Base-by-base conservation (phyloP, 176 grass and related monocot genomes). In the Alloteropsis semialata region DNA sequence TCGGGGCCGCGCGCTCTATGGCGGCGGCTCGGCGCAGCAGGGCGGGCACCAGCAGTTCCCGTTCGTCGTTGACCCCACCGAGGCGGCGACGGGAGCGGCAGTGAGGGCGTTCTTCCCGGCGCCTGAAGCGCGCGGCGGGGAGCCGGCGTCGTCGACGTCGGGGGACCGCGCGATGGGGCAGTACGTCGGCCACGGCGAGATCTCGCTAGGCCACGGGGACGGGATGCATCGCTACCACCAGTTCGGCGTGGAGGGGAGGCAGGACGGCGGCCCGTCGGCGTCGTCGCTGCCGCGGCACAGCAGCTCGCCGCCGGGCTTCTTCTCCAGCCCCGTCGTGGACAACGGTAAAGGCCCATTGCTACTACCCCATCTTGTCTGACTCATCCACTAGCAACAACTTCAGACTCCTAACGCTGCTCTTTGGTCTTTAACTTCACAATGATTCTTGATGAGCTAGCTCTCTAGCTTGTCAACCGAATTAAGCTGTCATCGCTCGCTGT, bases 301-400 rank as follows among this genome's bases (percentile, higher is more conserved):
- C 69, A 90, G 90, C 85, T 92, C 84, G 38, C 93, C 93, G 62
- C 79, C 88, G 34, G 93, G 85, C 10, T 92, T 96, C 85, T 90
- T 92, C 76, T 96, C 90, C 38, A 87, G 82, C 49, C 88, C 76
- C 30, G 85, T 88, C 64, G 74, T 86, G 66, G 90, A 92, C 39
- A 84, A 82, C 57, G 84, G 89, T 91, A 78, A 85, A 64, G 15
- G 33, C 8, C 8, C 63, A 68, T 68, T 39, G 62, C 45, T 38
- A 0, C 11, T 24, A 25, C 42, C 41, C 13, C 5, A 65, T 1
- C 18, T 1, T 30, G 15, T 21, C 37, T 36, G 22, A n/a, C n/a
- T n/a, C n/a, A n/a, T 65, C 18, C 30, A n/a, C 33, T n/a, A 18
- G 2, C 24, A 55, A 1, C 19, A 1, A 14, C 29, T 24, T 16